Evolutionary conservation across 352 stramenopile genomes (phyloP).

Genomic region (Phytopythium vexans): DNA sequence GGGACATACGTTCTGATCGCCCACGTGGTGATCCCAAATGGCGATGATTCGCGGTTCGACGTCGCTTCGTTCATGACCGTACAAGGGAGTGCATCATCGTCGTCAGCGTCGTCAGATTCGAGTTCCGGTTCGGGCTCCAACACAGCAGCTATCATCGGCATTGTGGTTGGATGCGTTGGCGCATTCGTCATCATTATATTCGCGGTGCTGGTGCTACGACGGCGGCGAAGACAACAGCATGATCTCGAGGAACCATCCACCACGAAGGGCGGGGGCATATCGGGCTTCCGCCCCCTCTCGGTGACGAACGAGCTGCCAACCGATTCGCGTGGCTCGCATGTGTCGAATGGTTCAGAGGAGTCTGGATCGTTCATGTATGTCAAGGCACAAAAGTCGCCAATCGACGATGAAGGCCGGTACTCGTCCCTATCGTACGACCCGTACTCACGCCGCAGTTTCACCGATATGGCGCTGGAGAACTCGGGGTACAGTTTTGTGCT

Average conservation of each 20-base stretch:
- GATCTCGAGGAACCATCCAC: constrained; percentile 3
- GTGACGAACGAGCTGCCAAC: constrained; percentile 36
- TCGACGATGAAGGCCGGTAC: constrained; percentile 24
- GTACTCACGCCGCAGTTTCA: constrained; percentile 37
- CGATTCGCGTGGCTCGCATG: constrained; percentile 25
- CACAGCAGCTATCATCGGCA: constrained; percentile 23
- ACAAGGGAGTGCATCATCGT: constrained; percentile 15
- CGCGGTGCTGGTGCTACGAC: constrained; percentile 14
- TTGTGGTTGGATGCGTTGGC: constrained; percentile 25
- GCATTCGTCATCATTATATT: constrained; percentile 27
- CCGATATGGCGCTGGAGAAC: constrained; percentile 20
- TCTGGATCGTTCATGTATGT: constrained; percentile 53
- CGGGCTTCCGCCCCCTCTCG: constrained; percentile 37
- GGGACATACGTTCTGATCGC: constrained; percentile 51
- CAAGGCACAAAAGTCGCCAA: constrained; percentile 34
- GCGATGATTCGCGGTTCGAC: constrained; percentile 39
- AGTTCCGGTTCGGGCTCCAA: constrained; percentile 17
- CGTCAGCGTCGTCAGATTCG: constrained; percentile 10
- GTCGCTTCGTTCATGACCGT: constrained; percentile 34
- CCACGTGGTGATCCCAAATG: constrained; percentile 40
- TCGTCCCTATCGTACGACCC: constrained; percentile 57
- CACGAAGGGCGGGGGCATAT: constrained; percentile 28
- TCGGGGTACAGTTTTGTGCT: constrained; percentile 40
- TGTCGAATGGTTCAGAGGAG: constrained; percentile 32
- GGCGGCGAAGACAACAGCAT: constrained; percentile 11